A percentile compares a stretch with the other conserved stretches of the same genome.
phyloP scores from a whole-genome alignment of 345 rosid species.

The Psidium friedrichsthalianum region DNA sequence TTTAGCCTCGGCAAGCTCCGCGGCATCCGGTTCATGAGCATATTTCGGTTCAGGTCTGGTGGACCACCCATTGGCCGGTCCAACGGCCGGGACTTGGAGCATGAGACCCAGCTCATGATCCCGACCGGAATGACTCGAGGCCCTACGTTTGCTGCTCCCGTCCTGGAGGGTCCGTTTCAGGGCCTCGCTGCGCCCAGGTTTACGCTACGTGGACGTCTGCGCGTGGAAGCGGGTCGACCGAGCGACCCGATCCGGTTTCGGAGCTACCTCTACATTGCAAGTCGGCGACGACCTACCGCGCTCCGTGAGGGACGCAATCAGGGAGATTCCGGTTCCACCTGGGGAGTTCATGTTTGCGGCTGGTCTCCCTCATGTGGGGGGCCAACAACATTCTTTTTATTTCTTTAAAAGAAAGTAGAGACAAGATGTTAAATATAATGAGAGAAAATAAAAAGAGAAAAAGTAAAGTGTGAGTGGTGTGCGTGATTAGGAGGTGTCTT shows the following conservation, averaged over 20 bases:
- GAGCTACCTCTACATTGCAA: conserved; percentile 42
- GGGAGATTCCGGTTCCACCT: conserved; percentile 40
- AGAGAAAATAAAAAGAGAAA: no score
- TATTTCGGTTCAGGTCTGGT: conserved; percentile 97
- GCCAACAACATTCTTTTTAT: no score
- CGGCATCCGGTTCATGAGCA: conserved; percentile 71
- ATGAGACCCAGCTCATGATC: conserved; percentile 73
- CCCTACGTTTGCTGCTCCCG: conserved; percentile 67
- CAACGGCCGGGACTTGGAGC: conserved; percentile 57
- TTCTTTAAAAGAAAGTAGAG: no score
- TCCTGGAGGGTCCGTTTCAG: conserved; percentile 66
- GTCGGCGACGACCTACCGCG: conserved; percentile 53
- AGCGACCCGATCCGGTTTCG: conserved; percentile 39
- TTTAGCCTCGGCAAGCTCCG: conserved; percentile 54
- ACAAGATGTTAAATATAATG: no score
- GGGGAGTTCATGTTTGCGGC: conserved; percentile 8
- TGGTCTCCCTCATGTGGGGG: no score
- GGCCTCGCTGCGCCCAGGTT: conserved; percentile 52
- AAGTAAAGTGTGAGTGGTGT: no score
- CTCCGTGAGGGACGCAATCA: conserved; percentile 66
- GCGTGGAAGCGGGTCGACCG: conserved; percentile 73
- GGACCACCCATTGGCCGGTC: conserved; percentile 96
- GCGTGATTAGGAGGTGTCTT: no score
- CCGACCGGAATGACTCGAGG: conserved; percentile 26
- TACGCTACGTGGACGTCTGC: conserved; percentile 46